Evolutionary conservation across 2,329 filamentous ascomycete species (phyloP).

Genomic region (Incumbomyces delicatus): DNA sequence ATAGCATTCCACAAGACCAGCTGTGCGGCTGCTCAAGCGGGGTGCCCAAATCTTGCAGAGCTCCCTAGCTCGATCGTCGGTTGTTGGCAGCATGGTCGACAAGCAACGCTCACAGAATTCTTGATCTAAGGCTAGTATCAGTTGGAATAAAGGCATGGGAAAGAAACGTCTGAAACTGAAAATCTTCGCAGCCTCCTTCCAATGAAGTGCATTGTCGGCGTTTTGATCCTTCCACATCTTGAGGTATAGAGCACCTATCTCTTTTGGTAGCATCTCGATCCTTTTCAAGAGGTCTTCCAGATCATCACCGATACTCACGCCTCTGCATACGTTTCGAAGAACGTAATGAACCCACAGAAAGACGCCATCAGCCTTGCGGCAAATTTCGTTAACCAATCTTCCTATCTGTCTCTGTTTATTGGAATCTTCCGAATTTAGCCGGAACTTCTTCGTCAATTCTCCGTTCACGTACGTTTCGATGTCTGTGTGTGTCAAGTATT

Average conservation of each 20-base stretch:
- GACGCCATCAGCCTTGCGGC: constrained; percentile 7
- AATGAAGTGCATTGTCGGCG: neutral
- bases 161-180: neutral
- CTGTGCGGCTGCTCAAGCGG: neutral
- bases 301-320: constrained; percentile 3
- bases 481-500: constrained; percentile 4
- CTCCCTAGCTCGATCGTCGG: neutral
- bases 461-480: constrained; percentile 4
- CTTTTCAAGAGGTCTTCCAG: neutral
- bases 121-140: neutral
- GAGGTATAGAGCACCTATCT: constrained; percentile 1
- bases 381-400: neutral
- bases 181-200: neutral
- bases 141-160: neutral
- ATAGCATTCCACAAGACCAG: neutral
- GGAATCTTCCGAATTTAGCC: neutral
- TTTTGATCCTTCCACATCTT: constrained; percentile 2
- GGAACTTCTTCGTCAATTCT: neutral
- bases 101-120: neutral
- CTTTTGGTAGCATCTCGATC: neutral
- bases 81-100: neutral
- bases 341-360: constrained; percentile 11
- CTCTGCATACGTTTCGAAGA: neutral
- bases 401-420: too few relatives aligned
- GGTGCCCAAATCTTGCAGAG: neutral